phyloP scores from a whole-genome alignment of 805 yeast species.

The Zygosaccharomyces lentus region DNA sequence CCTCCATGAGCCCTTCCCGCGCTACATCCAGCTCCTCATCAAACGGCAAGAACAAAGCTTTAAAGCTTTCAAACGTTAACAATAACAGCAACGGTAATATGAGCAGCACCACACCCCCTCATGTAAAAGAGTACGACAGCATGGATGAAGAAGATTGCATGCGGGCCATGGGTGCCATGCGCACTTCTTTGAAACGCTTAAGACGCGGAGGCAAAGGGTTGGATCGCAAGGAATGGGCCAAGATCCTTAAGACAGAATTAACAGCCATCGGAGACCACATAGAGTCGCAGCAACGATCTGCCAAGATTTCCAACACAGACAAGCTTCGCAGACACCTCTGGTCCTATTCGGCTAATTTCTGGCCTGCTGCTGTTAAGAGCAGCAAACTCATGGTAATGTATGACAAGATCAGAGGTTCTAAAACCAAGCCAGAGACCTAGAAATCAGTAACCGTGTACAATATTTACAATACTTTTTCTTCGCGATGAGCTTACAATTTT shows the following conservation, averaged over 20 bases:
- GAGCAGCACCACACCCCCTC: conserved; percentile 10
- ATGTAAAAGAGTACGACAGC: conserved; percentile 57
- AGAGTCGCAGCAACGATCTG: conserved; percentile 36
- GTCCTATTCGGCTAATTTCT: conserved; percentile 76
- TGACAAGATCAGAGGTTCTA: conserved; percentile 41
- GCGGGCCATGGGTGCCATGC: conserved; percentile 57
- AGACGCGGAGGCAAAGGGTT: conserved; percentile 69
- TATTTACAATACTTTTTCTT: not conserved
- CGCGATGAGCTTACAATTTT: not conserved
- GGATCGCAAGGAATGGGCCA: conserved; percentile 74
- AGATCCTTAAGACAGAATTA: conserved; percentile 61
- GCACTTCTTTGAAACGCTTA: conserved; percentile 59
- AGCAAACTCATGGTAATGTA: conserved; percentile 74
- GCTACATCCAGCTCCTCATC: conserved; percentile 6
- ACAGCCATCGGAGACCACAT: conserved; percentile 73
- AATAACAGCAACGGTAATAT: conserved; percentile 2
- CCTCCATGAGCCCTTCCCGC: conserved; percentile 16
- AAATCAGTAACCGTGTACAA: not conserved
- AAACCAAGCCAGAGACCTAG: not conserved
- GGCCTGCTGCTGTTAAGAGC: conserved; percentile 86
- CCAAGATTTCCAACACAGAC: conserved; percentile 32
- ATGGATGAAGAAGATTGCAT: conserved; percentile 75
- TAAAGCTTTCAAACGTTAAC: conserved; percentile 4
- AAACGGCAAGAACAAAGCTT: conserved; percentile 8
- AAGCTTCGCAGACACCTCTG: conserved; percentile 63